phyloP scores from a whole-genome alignment of 257 asterid species.

The Osmanthus fragrans region DNA sequence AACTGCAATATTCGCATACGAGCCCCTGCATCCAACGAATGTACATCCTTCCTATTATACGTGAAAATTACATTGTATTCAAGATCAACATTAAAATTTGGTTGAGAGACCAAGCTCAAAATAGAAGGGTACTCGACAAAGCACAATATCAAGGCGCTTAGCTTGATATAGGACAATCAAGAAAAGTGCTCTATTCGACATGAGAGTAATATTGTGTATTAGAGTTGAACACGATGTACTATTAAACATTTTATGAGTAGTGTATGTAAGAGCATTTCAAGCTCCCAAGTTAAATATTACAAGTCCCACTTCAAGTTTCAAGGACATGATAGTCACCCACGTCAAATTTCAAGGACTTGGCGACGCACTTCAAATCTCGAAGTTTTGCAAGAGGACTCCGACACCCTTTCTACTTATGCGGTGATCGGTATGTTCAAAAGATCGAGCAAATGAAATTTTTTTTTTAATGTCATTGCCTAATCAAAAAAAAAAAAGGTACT shows the following conservation, averaged over 20 bases:
- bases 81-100: not conserved
- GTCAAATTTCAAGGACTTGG: not conserved
- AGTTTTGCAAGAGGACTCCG: no score
- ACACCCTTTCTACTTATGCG: no score
- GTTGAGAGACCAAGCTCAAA: not conserved
- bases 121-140: not conserved
- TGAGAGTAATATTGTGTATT: not conserved
- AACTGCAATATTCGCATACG: conserved; percentile 22
- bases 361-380: not conserved
- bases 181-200: not conserved
- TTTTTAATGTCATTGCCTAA: no score
- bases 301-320: not conserved
- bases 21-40: conserved; percentile 12
- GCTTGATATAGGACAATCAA: no score
- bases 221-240: not conserved
- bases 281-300: not conserved
- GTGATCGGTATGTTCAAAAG: no score
- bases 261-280: not conserved
- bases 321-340: not conserved
- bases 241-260: not conserved
- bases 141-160: not conserved
- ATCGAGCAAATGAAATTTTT: no score
- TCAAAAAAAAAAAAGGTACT: no score
- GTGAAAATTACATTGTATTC: not conserved
- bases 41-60: not conserved